Conservation (phyloP, 108 stramenopile species). For the Cyclotella sp. region DNA sequence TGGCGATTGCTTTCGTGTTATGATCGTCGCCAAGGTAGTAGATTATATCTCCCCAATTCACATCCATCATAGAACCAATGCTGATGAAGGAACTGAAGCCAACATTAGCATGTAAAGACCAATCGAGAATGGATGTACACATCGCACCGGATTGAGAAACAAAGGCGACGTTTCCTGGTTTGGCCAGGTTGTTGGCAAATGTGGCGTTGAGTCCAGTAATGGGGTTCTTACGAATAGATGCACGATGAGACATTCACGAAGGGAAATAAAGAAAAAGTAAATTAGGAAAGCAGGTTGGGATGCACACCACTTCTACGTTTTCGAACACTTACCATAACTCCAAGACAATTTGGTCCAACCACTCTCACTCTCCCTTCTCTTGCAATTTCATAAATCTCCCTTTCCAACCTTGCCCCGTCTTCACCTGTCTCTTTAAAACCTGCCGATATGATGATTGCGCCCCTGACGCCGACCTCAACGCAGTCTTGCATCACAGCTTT, state of each 20-base stretch:
- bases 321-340: constrained; percentile 36
- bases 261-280: not conserved
- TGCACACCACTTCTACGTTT: no score
- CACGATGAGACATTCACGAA: not conserved
- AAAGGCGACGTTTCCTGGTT: constrained; percentile 43
- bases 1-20: constrained; percentile 46
- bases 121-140: constrained; percentile 52
- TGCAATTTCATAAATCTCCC: constrained; percentile 41
- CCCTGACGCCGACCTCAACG: constrained; percentile 50
- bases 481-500: constrained; percentile 46
- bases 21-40: constrained; percentile 49
- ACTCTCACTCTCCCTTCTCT: constrained; percentile 37
- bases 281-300: not conserved
- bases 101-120: constrained; percentile 39
- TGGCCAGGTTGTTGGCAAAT: constrained; percentile 35
- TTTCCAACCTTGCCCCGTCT: constrained; percentile 41
- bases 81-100: constrained; percentile 42
- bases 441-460: constrained; percentile 49
- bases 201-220: constrained; percentile 44
- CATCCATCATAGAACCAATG: constrained; percentile 46
- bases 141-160: constrained; percentile 38
- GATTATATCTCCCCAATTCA: constrained; percentile 45
- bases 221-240: constrained; percentile 25
- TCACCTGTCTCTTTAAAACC: constrained; percentile 51
- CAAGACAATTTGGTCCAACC: constrained; percentile 55